Evolutionary conservation across 78 protist species (phyloP).

Genomic region (Dictyostelium discoideum): DNA sequence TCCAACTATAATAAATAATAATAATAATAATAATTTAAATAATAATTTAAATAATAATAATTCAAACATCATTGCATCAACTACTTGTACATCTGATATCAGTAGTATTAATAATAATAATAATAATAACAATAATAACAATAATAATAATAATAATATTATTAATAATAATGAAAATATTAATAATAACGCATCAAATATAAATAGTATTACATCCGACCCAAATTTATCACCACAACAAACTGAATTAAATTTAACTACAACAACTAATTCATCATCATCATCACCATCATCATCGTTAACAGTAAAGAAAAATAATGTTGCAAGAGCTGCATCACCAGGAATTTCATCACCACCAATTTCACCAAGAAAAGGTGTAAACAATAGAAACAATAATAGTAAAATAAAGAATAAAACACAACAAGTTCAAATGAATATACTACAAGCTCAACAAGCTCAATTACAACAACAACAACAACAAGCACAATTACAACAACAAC

Average conservation of each 20-base stretch:
- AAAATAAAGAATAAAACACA: neutral
- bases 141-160: too few relatives aligned
- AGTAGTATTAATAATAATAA: neutral
- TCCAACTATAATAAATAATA: neutral
- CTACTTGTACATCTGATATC: neutral
- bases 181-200: neutral
- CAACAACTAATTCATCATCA: neutral
- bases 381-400: neutral
- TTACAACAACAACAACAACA: neutral
- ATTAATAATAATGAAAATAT: too few relatives aligned
- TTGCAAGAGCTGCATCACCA: neutral
- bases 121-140: too few relatives aligned
- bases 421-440: neutral
- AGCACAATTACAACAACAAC: neutral
- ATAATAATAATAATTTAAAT: too few relatives aligned
- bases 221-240: neutral
- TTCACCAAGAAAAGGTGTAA: neutral
- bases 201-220: neutral
- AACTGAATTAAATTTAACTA: neutral
- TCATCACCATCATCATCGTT: neutral
- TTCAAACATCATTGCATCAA: neutral
- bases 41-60: too few relatives aligned
- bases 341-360: constrained; percentile 23
- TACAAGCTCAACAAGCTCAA: neutral
- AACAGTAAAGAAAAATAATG: neutral